These are phyloP conservation scores for Ziziphus jujuba DNA, from an alignment of 306 rosid genomes.

Conservation along the genomic window DNA sequence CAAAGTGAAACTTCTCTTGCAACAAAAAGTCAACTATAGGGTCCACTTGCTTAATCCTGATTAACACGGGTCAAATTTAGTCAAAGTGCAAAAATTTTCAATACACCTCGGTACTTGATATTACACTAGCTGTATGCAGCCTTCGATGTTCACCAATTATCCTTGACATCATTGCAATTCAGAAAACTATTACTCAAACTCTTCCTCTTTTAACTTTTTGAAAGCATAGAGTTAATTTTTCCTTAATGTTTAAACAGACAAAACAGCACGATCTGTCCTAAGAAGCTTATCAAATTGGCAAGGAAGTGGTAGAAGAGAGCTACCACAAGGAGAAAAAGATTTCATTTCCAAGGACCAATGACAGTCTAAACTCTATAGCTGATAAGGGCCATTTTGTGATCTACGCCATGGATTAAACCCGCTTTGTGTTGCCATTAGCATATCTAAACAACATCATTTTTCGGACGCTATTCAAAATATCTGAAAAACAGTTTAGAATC, in stretches of 20 bases:
- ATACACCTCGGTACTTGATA: no score
- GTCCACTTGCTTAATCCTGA: no score
- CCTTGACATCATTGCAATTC: no score
- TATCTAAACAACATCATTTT: slow-evolving; percentile 15
- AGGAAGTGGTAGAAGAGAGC: neutral
- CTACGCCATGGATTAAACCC: slow-evolving; percentile 3
- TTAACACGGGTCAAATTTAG: no score
- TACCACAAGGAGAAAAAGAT: neutral
- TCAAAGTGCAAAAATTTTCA: no score
- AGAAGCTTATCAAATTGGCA: neutral
- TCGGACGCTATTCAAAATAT: neutral
- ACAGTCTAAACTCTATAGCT: neutral
- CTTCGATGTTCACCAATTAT: no score
- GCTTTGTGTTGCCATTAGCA: slow-evolving; percentile 27
- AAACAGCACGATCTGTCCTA: neutral
- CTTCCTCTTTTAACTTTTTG: neutral
- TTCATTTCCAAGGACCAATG: neutral
- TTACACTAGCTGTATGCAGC: no score
- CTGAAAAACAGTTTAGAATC: slow-evolving; percentile 30
- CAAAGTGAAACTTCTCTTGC: no score
- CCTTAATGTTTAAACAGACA: no score
- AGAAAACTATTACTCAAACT: no score
- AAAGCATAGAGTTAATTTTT: neutral
- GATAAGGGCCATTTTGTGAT: slow-evolving; percentile 26
- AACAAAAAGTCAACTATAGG: no score